These are phyloP conservation scores for Cucurbita pepo DNA, from an alignment of 306 rosid species.

Conservation along the genomic window DNA sequence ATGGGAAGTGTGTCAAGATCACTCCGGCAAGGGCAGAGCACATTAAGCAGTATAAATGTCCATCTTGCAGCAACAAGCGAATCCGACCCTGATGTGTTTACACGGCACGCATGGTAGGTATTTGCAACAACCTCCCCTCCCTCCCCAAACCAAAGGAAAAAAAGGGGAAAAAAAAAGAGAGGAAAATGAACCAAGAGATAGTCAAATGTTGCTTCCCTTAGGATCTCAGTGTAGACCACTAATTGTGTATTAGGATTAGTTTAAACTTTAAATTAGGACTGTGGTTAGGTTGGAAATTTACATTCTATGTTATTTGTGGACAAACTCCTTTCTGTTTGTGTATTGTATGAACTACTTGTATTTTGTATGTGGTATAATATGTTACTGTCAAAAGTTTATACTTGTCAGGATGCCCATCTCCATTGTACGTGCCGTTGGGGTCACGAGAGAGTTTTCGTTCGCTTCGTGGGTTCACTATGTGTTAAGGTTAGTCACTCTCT, in stretches of 20 bases:
- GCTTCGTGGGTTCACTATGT: neutral
- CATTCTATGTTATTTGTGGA: neutral
- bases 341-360: neutral
- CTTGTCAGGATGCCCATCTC: neutral
- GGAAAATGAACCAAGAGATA: neutral
- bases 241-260: constrained; percentile 4
- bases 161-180: neutral
- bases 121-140: neutral
- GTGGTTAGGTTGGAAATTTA: neutral
- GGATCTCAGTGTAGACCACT: neutral
- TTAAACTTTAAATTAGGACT: constrained; percentile 2
- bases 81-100: constrained; percentile 24
- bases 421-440: neutral
- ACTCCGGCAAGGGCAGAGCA: constrained; percentile 74
- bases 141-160: neutral
- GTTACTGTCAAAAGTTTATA: neutral
- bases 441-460: neutral
- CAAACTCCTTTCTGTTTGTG: neutral
- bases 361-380: neutral
- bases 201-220: neutral
- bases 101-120: neutral
- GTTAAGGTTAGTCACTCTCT: neutral
- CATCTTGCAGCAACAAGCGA: constrained; percentile 82
- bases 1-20: constrained; percentile 82
- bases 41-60: constrained; percentile 79